A percentile compares a stretch with the other conserved stretches of the same genome.
phyloP scores from a whole-genome alignment of 306 rosid species.

The Luffa aegyptiaca region DNA sequence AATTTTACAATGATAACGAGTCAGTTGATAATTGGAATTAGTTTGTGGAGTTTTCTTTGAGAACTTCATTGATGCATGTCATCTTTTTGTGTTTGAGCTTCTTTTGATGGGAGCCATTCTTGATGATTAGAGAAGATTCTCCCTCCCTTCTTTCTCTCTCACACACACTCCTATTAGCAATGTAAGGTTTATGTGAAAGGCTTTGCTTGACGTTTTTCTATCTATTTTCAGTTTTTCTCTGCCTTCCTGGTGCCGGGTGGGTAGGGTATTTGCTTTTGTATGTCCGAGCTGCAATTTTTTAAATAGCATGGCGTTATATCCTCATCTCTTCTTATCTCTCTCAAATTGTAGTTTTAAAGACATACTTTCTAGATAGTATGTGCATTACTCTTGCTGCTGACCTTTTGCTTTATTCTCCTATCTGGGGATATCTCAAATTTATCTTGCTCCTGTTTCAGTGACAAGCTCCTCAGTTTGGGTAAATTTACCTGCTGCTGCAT shows the following conservation, averaged over 20 bases:
- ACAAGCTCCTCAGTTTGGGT: constrained; percentile 97
- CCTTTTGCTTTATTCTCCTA: background rate
- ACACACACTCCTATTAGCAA: background rate
- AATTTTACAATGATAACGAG: background rate
- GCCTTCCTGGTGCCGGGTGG: background rate
- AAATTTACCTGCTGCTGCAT: constrained; percentile 93
- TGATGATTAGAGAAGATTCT: background rate
- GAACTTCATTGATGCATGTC: background rate
- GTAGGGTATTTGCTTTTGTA: background rate
- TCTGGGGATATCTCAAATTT: constrained; percentile 4
- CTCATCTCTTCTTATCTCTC: background rate
- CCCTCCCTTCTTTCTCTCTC: background rate
- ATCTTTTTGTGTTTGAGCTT: background rate
- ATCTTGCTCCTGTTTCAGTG: constrained; percentile 52
- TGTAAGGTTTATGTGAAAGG: background rate
- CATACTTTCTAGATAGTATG: background rate
- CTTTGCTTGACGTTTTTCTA: background rate
- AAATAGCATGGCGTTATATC: background rate
- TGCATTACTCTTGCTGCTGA: background rate
- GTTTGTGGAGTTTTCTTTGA: background rate
- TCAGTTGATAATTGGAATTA: background rate
- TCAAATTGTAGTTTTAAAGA: background rate
- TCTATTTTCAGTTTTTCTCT: background rate
- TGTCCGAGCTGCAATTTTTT: background rate
- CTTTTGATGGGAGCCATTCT: background rate